Conservation (phyloP, 2,329 filamentous ascomycete genomes). For the Aspergillus neoniger region DNA sequence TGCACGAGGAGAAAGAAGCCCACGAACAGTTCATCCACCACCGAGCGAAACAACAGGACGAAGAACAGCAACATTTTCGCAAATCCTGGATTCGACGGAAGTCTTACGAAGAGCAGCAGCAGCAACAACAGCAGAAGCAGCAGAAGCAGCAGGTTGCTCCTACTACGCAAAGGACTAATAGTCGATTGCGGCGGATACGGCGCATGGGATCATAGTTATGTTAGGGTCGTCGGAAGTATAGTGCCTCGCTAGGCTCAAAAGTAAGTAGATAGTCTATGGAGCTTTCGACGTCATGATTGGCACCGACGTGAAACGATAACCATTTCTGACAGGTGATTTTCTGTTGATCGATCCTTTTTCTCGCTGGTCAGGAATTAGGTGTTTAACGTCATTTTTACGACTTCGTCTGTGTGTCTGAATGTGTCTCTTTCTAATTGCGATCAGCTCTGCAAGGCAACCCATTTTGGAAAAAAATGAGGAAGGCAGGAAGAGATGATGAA, state of each 20-base stretch:
- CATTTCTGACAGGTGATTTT: slow-evolving; percentile 7
- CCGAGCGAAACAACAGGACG: slow-evolving; percentile 35
- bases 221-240: neutral
- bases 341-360: neutral
- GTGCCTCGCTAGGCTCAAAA: neutral
- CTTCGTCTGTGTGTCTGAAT: neutral
- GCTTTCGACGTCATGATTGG: neutral
- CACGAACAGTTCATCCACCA: slow-evolving; percentile 34
- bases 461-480: neutral
- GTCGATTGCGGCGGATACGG: slow-evolving; percentile 15
- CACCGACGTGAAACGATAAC: neutral
- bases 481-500: neutral
- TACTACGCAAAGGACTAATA: slow-evolving; percentile 9
- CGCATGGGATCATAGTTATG: slow-evolving; percentile 4
- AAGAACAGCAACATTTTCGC: slow-evolving; percentile 38
- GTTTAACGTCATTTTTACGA: neutral
- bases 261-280: neutral
- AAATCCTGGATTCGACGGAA: slow-evolving; percentile 34
- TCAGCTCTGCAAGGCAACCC: slow-evolving; percentile 5
- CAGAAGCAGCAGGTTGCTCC: neutral
- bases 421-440: slow-evolving; percentile 2
- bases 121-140: neutral
- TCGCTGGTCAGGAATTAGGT: neutral
- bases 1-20: slow-evolving; percentile 37
- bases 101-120: slow-evolving; percentile 20